phyloP scores from a whole-genome alignment of 345 rosid species.

The Gossypium arboreum region DNA sequence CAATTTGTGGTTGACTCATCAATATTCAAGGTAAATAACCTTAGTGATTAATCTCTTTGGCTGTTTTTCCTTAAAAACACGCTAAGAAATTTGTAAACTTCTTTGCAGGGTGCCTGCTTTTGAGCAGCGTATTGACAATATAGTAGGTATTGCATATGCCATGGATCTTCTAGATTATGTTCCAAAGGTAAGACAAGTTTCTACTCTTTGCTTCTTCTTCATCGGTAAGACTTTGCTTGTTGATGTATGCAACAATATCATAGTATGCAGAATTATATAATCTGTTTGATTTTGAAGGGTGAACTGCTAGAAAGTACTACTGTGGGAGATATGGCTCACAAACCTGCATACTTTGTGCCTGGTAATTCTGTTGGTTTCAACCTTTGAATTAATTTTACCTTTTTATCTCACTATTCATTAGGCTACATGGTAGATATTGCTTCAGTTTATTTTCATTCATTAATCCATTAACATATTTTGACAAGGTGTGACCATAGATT shows the following conservation, averaged over 20 bases:
- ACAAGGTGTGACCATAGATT: neutral
- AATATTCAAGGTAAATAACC: conserved; percentile 73
- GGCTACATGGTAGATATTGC: neutral
- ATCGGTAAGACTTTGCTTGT: conserved; percentile 22
- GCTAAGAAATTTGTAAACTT: conserved; percentile 20
- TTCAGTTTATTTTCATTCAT: neutral
- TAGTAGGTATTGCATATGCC: conserved; percentile 95
- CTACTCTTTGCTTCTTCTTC: conserved; percentile 14
- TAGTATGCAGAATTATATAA: conserved; percentile 40
- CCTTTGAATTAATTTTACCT: conserved; percentile 3
- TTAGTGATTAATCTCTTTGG: conserved; percentile 6
- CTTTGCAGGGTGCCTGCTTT: conserved; percentile 91
- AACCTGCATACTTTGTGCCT: conserved; percentile 96
- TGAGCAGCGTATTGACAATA: conserved; percentile 97
- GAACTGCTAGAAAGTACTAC: conserved; percentile 76
- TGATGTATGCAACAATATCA: conserved; percentile 36
- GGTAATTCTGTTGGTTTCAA: conserved; percentile 38
- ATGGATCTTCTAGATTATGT: conserved; percentile 96
- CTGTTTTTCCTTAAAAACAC: conserved; percentile 9
- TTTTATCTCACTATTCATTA: neutral
- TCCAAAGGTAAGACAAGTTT: conserved; percentile 63
- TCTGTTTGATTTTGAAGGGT: conserved; percentile 85
- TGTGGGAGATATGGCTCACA: conserved; percentile 95
- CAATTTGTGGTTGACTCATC: conserved; percentile 90
- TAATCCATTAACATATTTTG: neutral